Conservation (phyloP, 805 yeast genomes). For the Yamadazyma endophytica region DNA sequence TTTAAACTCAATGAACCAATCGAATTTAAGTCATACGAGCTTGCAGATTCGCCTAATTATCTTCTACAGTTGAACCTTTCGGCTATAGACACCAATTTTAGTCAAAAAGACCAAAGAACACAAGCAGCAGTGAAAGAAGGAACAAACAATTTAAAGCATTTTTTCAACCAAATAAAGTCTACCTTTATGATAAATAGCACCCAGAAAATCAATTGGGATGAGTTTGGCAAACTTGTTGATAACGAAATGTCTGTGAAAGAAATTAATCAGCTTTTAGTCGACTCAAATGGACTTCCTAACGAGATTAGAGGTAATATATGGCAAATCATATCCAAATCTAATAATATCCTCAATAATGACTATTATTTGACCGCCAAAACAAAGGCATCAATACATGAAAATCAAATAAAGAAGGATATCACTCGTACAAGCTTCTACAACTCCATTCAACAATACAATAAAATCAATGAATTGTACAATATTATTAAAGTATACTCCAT, state of each 20-base stretch:
- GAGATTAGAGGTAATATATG: conserved; percentile 87
- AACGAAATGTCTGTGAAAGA: conserved; percentile 69
- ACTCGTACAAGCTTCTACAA: conserved; percentile 82
- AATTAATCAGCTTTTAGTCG: conserved; percentile 55
- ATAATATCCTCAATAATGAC: conserved; percentile 59
- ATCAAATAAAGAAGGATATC: conserved; percentile 75
- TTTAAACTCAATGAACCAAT: conserved; percentile 7
- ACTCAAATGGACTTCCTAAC: conserved; percentile 70
- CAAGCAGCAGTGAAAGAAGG: conserved; percentile 43
- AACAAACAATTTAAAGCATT: conserved; percentile 28
- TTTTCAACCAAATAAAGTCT: conserved; percentile 22
- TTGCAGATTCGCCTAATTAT: conserved; percentile 31
- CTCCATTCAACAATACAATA: conserved; percentile 47
- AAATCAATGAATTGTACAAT: conserved; percentile 60
- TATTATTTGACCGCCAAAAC: conserved; percentile 49
- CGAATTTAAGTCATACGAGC: conserved; percentile 6
- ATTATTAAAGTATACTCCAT: conserved; percentile 81
- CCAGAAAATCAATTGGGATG: conserved; percentile 65
- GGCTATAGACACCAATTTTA: conserved; percentile 50
- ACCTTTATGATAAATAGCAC: conserved; percentile 6
- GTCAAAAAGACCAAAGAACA: conserved; percentile 45
- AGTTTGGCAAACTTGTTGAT: conserved; percentile 81
- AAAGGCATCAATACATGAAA: conserved; percentile 59
- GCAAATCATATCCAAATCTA: conserved; percentile 84
- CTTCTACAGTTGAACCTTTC: conserved; percentile 57